Conservation (phyloP, 2,329 filamentous ascomycete species). For the Canariomyces notabilis region DNA sequence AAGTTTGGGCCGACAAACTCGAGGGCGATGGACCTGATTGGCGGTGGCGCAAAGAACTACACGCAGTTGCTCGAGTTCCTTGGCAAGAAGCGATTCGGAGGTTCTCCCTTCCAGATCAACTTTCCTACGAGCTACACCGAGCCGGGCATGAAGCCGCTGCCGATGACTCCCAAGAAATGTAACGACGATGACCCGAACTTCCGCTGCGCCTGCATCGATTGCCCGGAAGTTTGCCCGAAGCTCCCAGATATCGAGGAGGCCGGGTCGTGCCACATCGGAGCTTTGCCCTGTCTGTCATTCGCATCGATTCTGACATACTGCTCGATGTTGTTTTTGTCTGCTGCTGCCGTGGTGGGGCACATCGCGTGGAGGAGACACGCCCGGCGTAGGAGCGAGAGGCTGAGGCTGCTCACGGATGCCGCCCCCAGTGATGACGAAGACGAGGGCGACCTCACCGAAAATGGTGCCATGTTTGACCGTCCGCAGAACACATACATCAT, state of each 20-base stretch:
- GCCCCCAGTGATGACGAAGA: slow-evolving; percentile 88
- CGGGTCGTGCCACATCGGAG: slow-evolving; percentile 74
- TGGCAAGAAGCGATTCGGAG: slow-evolving; percentile 83
- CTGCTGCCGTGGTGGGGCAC: slow-evolving; percentile 65
- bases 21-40: slow-evolving; percentile 92
- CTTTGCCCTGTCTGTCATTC: slow-evolving; percentile 90
- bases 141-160: slow-evolving; percentile 63
- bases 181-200: slow-evolving; percentile 83
- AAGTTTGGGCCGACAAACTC: slow-evolving; percentile 95
- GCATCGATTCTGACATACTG: slow-evolving; percentile 84
- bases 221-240: slow-evolving; percentile 75
- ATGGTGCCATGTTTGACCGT: slow-evolving; percentile 70
- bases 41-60: slow-evolving; percentile 89
- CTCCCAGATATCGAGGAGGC: slow-evolving; percentile 69
- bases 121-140: slow-evolving; percentile 64
- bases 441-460: slow-evolving; percentile 77
- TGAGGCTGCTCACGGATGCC: slow-evolving; percentile 82
- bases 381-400: slow-evolving; percentile 69
- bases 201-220: slow-evolving; percentile 91
- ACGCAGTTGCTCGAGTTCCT: slow-evolving; percentile 83
- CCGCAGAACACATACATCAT: slow-evolving; percentile 75
- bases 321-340: slow-evolving; percentile 63
- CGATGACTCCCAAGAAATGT: slow-evolving; percentile 76
- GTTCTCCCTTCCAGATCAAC: slow-evolving; percentile 98
- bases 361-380: slow-evolving; percentile 70